Evolutionary conservation across 2,329 filamentous ascomycete genomes (phyloP).

Genomic region (Pyrenophora teres): DNA sequence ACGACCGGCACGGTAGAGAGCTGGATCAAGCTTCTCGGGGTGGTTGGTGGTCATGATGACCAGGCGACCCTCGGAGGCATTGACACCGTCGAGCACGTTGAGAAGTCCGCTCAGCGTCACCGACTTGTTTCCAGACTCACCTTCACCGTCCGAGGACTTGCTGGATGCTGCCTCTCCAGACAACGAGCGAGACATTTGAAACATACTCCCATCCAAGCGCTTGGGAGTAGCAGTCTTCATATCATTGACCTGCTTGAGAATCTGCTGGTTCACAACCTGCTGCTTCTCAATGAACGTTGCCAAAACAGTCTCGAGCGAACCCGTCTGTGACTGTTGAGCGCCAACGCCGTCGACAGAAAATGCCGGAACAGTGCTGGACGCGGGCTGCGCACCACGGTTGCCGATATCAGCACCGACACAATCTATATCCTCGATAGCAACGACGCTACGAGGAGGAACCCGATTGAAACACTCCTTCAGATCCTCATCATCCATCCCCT

Average conservation of each 20-base stretch:
- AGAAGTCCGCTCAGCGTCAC: conserved; percentile 70
- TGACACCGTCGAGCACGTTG: conserved; percentile 80
- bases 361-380: not conserved
- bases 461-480: conserved; percentile 11
- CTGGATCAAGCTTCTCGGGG: conserved; percentile 71
- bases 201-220: no score
- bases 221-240: not conserved
- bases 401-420: conserved; percentile 7
- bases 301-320: not conserved
- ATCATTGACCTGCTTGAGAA: conserved; percentile 1
- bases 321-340: no score
- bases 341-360: no score
- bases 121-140: not conserved
- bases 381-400: conserved; percentile 29
- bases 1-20: conserved; percentile 71
- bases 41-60: conserved; percentile 82
- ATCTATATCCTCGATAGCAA: conserved; percentile 28
- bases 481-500: conserved; percentile 14
- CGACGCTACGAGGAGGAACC: conserved; percentile 14
- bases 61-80: conserved; percentile 74
- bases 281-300: not conserved
- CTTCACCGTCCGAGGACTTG: no score
- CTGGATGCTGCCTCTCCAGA: no score
- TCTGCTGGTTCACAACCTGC: not conserved
- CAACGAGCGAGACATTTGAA: no score